These are phyloP conservation scores for Penicillium sp. DNA, from an alignment of 2,329 filamentous ascomycete species.

Conservation along the genomic window DNA sequence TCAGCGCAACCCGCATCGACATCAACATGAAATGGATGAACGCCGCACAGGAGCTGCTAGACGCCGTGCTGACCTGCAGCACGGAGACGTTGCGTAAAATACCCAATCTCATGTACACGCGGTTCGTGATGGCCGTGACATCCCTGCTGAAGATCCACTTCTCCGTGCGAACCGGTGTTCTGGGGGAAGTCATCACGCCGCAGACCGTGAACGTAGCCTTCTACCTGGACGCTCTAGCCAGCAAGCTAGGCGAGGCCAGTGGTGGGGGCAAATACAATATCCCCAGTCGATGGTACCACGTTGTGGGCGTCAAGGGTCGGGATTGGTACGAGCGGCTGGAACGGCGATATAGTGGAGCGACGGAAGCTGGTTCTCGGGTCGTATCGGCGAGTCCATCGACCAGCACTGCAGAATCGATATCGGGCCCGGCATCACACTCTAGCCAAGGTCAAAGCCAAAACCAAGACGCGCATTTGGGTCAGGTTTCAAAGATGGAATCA, in stretches of 20 bases:
- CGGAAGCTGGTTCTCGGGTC: constrained; percentile 4
- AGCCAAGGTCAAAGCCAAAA: neutral
- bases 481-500: constrained; percentile 9
- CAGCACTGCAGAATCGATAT: constrained; percentile 8
- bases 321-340: constrained; percentile 35
- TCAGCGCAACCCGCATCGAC: constrained; percentile 37
- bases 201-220: constrained; percentile 31
- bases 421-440: neutral
- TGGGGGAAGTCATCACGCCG: constrained; percentile 32
- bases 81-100: constrained; percentile 34
- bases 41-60: constrained; percentile 34
- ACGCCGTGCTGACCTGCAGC: constrained; percentile 33
- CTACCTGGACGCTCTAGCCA: constrained; percentile 32
- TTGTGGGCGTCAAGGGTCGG: constrained; percentile 33
- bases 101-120: constrained; percentile 35
- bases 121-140: constrained; percentile 32
- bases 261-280: constrained; percentile 34
- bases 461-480: neutral
- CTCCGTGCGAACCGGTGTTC: constrained; percentile 29
- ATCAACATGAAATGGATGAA: constrained; percentile 41
- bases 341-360: constrained; percentile 18
- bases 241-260: constrained; percentile 34
- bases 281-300: constrained; percentile 33
- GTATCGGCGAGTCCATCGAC: constrained; percentile 16
- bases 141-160: constrained; percentile 38